Evolutionary conservation across 2,329 filamentous ascomycete species (phyloP).

Genomic region (Fusarium zealandicum): DNA sequence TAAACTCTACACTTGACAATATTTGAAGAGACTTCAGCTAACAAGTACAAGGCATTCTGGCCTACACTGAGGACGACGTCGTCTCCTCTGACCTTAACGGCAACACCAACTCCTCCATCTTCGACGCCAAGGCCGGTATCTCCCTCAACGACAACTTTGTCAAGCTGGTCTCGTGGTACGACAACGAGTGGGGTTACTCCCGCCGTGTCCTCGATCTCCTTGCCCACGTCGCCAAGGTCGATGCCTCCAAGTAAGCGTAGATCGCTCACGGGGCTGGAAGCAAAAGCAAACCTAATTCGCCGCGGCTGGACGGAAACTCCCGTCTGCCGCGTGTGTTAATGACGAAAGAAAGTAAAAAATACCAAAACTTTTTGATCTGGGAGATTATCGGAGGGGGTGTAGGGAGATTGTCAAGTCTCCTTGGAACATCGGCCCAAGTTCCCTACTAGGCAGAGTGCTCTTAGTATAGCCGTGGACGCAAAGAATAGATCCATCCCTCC

Average conservation of each 20-base stretch:
- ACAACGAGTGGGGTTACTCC: slow-evolving; percentile 99
- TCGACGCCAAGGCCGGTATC: slow-evolving; percentile 99
- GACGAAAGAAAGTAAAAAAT: slow-evolving; percentile 35
- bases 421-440: slow-evolving; percentile 27
- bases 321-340: slow-evolving; percentile 37
- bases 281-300: slow-evolving; percentile 38
- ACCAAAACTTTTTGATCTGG: slow-evolving; percentile 34
- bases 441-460: slow-evolving; percentile 32
- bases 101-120: slow-evolving; percentile 94
- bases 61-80: slow-evolving; percentile 95
- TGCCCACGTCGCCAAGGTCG: slow-evolving; percentile 81
- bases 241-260: slow-evolving; percentile 61
- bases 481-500: slow-evolving; percentile 39
- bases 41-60: slow-evolving; percentile 94
- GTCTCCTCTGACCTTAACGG: slow-evolving; percentile 95
- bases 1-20: too few species aligned
- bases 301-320: slow-evolving; percentile 18
- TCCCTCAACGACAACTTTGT: slow-evolving; percentile 98
- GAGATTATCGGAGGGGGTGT: slow-evolving; percentile 38
- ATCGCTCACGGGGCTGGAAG: slow-evolving; percentile 33
- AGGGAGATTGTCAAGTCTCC: slow-evolving; percentile 26
- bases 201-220: slow-evolving; percentile 88
- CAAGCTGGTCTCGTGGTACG: slow-evolving; percentile 98
- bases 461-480: slow-evolving; percentile 38
- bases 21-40: too few species aligned